phyloP scores from a whole-genome alignment of 345 rosid genomes.

The Pelargonium nanum region DNA sequence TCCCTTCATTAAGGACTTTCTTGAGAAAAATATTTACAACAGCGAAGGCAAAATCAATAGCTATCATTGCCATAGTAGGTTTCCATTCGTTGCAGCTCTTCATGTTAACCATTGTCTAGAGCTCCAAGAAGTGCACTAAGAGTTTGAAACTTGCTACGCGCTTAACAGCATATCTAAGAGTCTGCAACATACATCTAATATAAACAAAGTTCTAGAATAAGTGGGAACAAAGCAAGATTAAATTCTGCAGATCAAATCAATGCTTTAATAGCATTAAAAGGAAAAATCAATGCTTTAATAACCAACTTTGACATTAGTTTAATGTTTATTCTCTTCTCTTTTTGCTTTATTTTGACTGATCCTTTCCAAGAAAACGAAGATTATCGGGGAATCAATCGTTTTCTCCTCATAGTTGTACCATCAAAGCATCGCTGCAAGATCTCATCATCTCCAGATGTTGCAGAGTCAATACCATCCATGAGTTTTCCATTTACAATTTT shows the following conservation, averaged over 20 bases:
- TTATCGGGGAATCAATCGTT: not conserved
- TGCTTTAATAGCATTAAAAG: too few relatives aligned
- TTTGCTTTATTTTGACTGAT: constrained; percentile 24
- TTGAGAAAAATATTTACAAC: constrained; percentile 50
- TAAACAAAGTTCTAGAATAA: constrained; percentile 20
- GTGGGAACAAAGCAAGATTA: constrained; percentile 43
- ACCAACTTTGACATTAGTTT: constrained; percentile 22
- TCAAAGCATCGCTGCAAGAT: not conserved
- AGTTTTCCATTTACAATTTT: not conserved
- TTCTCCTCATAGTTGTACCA: not conserved
- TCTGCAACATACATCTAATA: constrained; percentile 5
- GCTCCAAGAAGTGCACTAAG: not conserved
- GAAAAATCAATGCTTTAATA: constrained; percentile 43
- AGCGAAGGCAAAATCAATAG: constrained; percentile 44
- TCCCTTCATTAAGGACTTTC: constrained; percentile 49
- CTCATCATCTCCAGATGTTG: not conserved
- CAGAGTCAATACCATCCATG: not conserved
- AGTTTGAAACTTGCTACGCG: too few relatives aligned
- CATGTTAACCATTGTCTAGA: constrained; percentile 19
- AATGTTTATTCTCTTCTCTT: constrained; percentile 19
- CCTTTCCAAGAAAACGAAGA: constrained; percentile 12
- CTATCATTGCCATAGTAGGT: constrained; percentile 43
- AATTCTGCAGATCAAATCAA: constrained; percentile 45
- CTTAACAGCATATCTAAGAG: not conserved
- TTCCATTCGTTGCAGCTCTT: constrained; percentile 29